Evolutionary conservation across 345 rosid genomes (phyloP).

Genomic region (Dipteronia sinensis): DNA sequence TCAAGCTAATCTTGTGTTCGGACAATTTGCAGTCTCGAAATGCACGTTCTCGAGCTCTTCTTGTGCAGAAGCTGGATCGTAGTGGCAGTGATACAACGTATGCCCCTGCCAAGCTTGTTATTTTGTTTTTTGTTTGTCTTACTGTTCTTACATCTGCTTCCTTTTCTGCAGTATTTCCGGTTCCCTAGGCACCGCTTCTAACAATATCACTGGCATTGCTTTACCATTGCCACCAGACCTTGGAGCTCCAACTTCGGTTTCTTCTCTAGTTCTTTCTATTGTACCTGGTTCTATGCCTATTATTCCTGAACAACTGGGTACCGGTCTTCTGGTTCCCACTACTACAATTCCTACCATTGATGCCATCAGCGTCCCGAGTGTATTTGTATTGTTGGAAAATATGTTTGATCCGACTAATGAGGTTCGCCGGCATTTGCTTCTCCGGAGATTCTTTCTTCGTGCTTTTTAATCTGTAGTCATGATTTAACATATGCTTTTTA

Average conservation of each 20-base stretch:
- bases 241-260: conserved; percentile 43
- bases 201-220: conserved; percentile 46
- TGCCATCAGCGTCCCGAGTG: too few relatives aligned
- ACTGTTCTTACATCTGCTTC: conserved; percentile 11
- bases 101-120: conserved; percentile 14
- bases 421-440: too few relatives aligned
- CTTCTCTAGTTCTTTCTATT: conserved; percentile 57
- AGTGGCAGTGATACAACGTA: conserved; percentile 85
- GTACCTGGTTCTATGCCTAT: conserved; percentile 49
- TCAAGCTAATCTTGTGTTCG: conserved; percentile 10
- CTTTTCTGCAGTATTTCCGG: conserved; percentile 37
- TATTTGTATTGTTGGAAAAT: too few relatives aligned
- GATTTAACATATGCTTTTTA: too few relatives aligned
- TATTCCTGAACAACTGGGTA: conserved; percentile 59
- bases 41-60: conserved; percentile 83
- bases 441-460: too few relatives aligned
- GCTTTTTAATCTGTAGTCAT: too few relatives aligned
- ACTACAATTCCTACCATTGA: too few relatives aligned
- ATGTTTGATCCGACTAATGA: too few relatives aligned
- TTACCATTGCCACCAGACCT: conserved; percentile 43
- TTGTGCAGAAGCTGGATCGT: conserved; percentile 94
- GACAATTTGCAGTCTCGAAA: conserved; percentile 67
- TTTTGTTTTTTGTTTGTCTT: neutral
- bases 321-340: too few relatives aligned
- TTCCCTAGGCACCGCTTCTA: conserved; percentile 35